These are phyloP conservation scores for Penicillium taxi DNA, from an alignment of 495 filamentous ascomycete genomes.

Conservation along the genomic window DNA sequence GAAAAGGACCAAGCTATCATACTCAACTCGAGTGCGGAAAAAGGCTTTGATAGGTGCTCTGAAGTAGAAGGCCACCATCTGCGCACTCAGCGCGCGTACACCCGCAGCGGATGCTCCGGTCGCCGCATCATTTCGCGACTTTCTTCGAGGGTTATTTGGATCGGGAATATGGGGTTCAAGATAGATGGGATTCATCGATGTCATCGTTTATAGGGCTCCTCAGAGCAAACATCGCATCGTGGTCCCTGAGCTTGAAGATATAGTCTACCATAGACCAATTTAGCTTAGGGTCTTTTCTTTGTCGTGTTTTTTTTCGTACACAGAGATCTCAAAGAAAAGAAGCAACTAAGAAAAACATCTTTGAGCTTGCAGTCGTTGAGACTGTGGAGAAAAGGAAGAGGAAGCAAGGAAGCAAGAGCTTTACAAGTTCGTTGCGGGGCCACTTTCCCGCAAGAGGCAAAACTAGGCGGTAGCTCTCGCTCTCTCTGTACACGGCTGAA, in stretches of 20 bases:
- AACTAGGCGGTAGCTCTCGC: too few relatives aligned
- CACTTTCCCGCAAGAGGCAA: constrained; percentile 18
- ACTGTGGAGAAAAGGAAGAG: neutral
- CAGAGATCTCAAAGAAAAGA: too few relatives aligned
- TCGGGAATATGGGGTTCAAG: constrained; percentile 16
- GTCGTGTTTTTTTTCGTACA: too few relatives aligned
- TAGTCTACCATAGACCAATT: too few relatives aligned
- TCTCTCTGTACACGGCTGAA: constrained; percentile 6
- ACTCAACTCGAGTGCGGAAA: constrained; percentile 82
- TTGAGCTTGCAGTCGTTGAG: neutral
- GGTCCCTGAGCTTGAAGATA: too few relatives aligned
- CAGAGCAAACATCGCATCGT: too few relatives aligned
- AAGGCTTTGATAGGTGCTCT: constrained; percentile 83
- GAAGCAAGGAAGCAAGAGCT: neutral
- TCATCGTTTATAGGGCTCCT: constrained; percentile 6
- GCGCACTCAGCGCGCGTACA: constrained; percentile 69
- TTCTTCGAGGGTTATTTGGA: constrained; percentile 14
- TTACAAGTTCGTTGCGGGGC: constrained; percentile 14
- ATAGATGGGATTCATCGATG: constrained; percentile 13
- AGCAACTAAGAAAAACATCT: too few relatives aligned
- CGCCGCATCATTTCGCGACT: constrained; percentile 60
- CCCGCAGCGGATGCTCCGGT: constrained; percentile 69
- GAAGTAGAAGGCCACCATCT: constrained; percentile 81
- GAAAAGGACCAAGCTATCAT: constrained; percentile 24
- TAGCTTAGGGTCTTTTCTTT: too few relatives aligned